Conservation (phyloP, 495 filamentous ascomycete species). For the Hapsidospora chrysogenum region DNA sequence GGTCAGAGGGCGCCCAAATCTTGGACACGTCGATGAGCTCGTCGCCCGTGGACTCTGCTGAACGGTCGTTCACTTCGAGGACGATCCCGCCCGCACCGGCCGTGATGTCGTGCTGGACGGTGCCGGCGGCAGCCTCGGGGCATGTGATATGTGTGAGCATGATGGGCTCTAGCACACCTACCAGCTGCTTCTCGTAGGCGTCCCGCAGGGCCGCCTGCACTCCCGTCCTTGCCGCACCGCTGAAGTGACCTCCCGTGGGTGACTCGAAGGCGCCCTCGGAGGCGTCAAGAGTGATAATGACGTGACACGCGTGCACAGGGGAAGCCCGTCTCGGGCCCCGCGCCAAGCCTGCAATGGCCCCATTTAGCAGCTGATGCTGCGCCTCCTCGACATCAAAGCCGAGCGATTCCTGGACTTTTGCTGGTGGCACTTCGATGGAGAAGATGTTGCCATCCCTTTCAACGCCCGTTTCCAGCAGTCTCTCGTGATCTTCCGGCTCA, state of each 20-base stretch:
- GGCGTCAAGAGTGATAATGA: slow-evolving; percentile 52
- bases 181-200: slow-evolving; percentile 24
- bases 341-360: slow-evolving; percentile 67
- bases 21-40: slow-evolving; percentile 43
- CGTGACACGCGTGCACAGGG: slow-evolving; percentile 53
- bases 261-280: slow-evolving; percentile 44
- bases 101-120: slow-evolving; percentile 81
- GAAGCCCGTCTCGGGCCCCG: slow-evolving; percentile 65
- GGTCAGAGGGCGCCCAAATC: slow-evolving; percentile 75
- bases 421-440: slow-evolving; percentile 30
- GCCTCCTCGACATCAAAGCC: slow-evolving; percentile 40
- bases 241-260: slow-evolving; percentile 56
- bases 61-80: slow-evolving; percentile 56
- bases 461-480: slow-evolving; percentile 12
- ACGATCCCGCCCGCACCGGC: slow-evolving; percentile 73
- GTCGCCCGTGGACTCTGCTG: slow-evolving; percentile 15
- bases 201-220: slow-evolving; percentile 48
- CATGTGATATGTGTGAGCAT: slow-evolving; percentile 75
- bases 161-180: slow-evolving; percentile 76
- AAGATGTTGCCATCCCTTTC: slow-evolving; percentile 43
- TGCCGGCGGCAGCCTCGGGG: slow-evolving; percentile 63
- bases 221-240: slow-evolving; percentile 58
- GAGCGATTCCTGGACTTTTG: slow-evolving; percentile 19
- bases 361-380: slow-evolving; percentile 53
- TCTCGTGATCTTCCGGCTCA: slow-evolving; percentile 20